Evolutionary conservation across 768 basidiomycete species (phyloP).

Genomic region (Suillus bovinus): DNA sequence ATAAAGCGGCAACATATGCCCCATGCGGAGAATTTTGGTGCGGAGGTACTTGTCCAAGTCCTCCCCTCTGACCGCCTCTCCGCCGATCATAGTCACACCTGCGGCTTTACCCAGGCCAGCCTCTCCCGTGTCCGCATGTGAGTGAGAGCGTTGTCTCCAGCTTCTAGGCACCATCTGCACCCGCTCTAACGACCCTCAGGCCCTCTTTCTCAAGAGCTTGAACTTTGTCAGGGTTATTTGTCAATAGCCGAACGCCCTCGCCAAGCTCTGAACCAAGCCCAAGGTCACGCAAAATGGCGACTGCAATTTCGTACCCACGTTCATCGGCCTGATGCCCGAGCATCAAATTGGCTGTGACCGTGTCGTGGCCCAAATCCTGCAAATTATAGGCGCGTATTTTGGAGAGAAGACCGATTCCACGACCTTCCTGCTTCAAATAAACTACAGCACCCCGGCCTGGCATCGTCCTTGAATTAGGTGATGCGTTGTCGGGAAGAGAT

Average conservation of each 20-base stretch:
- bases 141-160: constrained; percentile 52
- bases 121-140: constrained; percentile 8
- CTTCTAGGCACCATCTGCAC: constrained; percentile 94
- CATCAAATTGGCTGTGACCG: constrained; percentile 96
- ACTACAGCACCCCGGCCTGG: constrained; percentile 91
- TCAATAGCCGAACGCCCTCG: constrained; percentile 76
- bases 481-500: constrained; percentile 34
- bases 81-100: constrained; percentile 83
- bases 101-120: constrained; percentile 35
- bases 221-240: constrained; percentile 98
- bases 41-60: constrained; percentile 94
- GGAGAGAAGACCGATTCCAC: constrained; percentile 93
- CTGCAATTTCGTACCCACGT: constrained; percentile 89
- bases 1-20: constrained; percentile 77
- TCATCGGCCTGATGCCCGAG: constrained; percentile 95
- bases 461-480: constrained; percentile 42
- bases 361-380: constrained; percentile 97
- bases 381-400: constrained; percentile 98
- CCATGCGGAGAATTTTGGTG: constrained; percentile 97
- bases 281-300: constrained; percentile 85
- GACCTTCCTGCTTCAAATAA: constrained; percentile 96
- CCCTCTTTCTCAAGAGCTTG: constrained; percentile 84
- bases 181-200: constrained; percentile 72
- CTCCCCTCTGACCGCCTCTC: constrained; percentile 69
- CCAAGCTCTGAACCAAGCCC: constrained; percentile 60